Conservation (phyloP, 345 rosid genomes). For the Psidium guajava region DNA sequence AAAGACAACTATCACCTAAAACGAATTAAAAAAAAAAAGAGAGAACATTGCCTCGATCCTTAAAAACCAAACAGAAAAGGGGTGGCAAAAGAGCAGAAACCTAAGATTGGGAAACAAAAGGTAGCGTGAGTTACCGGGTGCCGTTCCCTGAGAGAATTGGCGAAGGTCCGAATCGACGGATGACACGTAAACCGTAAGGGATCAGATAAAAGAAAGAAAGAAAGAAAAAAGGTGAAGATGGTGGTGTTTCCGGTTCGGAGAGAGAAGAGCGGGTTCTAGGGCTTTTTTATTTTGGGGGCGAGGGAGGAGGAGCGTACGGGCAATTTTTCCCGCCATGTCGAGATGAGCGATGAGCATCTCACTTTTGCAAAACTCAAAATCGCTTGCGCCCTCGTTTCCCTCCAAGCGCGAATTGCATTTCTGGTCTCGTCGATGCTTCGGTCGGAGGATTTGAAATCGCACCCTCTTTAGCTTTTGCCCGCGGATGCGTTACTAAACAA, state of each 20-base stretch:
- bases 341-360: neutral
- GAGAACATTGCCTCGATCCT: neutral
- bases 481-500: too few relatives aligned
- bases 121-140: neutral
- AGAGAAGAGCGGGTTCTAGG: neutral
- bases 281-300: constrained; percentile 2
- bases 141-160: neutral
- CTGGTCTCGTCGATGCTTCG: too few relatives aligned
- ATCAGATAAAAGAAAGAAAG: too few relatives aligned
- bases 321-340: constrained; percentile 52
- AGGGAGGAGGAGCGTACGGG: constrained; percentile 27
- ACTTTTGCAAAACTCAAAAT: too few relatives aligned
- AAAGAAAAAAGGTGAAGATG: neutral
- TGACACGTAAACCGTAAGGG: neutral
- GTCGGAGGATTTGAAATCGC: too few relatives aligned
- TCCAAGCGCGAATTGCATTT: too few relatives aligned
- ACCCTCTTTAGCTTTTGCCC: too few relatives aligned
- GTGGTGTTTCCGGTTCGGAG: neutral
- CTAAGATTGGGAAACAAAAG: neutral
- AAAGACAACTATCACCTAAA: neutral
- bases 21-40: neutral
- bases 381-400: too few relatives aligned
- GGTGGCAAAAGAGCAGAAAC: neutral
- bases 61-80: neutral
- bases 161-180: neutral